Evolutionary conservation across 2,329 filamentous ascomycete species (phyloP).

Genomic region (Pestalotiopsis sp.): DNA sequence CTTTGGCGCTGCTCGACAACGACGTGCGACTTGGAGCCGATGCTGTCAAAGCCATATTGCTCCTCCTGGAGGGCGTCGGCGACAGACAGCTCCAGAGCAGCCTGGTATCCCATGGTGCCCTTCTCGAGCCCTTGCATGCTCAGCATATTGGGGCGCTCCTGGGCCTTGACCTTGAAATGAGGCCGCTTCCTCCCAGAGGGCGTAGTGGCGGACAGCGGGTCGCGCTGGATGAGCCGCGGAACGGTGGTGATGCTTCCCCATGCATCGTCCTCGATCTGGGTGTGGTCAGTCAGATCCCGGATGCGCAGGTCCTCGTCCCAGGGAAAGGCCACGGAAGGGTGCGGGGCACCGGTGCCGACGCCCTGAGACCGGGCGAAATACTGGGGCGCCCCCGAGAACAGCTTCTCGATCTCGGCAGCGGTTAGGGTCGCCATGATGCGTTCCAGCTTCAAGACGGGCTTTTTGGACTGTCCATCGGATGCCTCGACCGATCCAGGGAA

Average conservation of each 20-base stretch:
- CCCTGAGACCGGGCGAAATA: slow-evolving; percentile 66
- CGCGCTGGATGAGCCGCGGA: slow-evolving; percentile 59
- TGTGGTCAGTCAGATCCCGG: slow-evolving; percentile 66
- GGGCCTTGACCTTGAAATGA: slow-evolving; percentile 61
- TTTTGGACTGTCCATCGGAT: slow-evolving; percentile 39
- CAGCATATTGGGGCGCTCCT: slow-evolving; percentile 71
- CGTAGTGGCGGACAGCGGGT: slow-evolving; percentile 45
- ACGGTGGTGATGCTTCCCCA: slow-evolving; percentile 66
- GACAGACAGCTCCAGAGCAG: slow-evolving; percentile 67
- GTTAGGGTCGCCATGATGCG: slow-evolving; percentile 63
- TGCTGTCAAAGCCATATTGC: slow-evolving; percentile 60
- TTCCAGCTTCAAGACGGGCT: slow-evolving; percentile 52
- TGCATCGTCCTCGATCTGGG: slow-evolving; percentile 63
- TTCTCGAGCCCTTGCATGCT: slow-evolving; percentile 73
- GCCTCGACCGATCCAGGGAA: slow-evolving; percentile 41
- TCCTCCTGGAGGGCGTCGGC: slow-evolving; percentile 67
- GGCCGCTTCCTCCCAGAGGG: slow-evolving; percentile 49
- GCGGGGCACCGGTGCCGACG: slow-evolving; percentile 60
- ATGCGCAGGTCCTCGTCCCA: slow-evolving; percentile 66
- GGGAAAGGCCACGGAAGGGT: slow-evolving; percentile 67
- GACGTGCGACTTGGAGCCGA: slow-evolving; percentile 56
- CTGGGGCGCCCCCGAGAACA: slow-evolving; percentile 77
- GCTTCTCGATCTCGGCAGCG: slow-evolving; percentile 64
- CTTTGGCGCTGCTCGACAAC: slow-evolving; percentile 61
- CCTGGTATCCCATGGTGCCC: slow-evolving; percentile 70